Evolutionary conservation across 2,329 filamentous ascomycete genomes (phyloP), one percentile per base, ranked within the genome.

Genomic region (Pseudopithomyces chartarum): DNA sequence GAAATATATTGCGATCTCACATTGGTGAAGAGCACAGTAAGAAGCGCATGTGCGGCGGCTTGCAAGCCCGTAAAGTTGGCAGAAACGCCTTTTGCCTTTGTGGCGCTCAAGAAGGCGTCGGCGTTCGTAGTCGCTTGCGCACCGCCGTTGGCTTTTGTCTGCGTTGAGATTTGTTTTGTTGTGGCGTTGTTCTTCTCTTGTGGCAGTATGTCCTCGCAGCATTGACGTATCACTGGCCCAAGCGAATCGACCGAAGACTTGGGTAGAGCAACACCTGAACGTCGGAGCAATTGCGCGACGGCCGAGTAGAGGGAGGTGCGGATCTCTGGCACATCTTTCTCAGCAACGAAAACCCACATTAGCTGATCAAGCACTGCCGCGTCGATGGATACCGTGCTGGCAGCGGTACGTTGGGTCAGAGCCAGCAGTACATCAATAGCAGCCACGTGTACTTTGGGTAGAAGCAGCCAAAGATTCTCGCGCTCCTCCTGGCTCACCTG

Each of bases 401-500:
- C 76, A 29, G 82, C 82, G 22, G 93, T 80, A 11, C 89, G 83
- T 52, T 80, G 74, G 20, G 86, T 71, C 44, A 95, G 69, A 11
- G 79, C 75, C 8, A 81, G 73, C 20, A 91, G 76, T 1, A 96
- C 76, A 20, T 84, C 76, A 52, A 96, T 78, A n/a, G 86, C 84
- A 13, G 89, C 86, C 13, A 87, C 76, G 68, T 97, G 92, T 38
- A 97, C 84, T 10, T 84, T 81, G 4, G 93, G 90, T 11, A 97
- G 81, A 17, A 85, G 80, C 45, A 84, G 79, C 85, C 90, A 93
- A 3, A 97, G 81, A 43, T 88, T 85, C 52, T 96, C 91, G 58
- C 89, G 88, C 75, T 97, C 94, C 48, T 96, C 90, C 58, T 89
- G 85, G 32, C 87, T 84, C 60, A 95, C 85, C 60, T 91, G 88